These are phyloP conservation scores for Euphorbia celastroides DNA, from an alignment of 441 rosid species.

Conservation along the genomic window DNA sequence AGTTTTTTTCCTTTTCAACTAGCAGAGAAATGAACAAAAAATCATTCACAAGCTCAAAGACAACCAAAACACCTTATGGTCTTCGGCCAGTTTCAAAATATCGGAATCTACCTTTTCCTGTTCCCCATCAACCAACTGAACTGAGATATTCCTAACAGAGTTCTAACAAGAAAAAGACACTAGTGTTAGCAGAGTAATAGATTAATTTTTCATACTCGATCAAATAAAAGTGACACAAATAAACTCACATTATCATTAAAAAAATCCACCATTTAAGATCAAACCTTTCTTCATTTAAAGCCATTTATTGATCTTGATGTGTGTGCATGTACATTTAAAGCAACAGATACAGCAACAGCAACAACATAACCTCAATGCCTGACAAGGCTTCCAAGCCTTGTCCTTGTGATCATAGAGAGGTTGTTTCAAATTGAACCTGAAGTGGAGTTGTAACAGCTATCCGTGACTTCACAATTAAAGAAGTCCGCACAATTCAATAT, in stretches of 20 bases:
- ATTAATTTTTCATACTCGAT: not conserved
- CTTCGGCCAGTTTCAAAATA: conserved; percentile 73
- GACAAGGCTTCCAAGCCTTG: too few relatives aligned
- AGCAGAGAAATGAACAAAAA: conserved; percentile 18
- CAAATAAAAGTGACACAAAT: conserved; percentile 7
- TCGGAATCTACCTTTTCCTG: conserved; percentile 71
- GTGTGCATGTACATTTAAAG: not conserved
- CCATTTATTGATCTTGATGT: not conserved
- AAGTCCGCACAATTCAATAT: too few relatives aligned
- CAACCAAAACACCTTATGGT: conserved; percentile 62
- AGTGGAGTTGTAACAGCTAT: too few relatives aligned
- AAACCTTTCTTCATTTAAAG: not conserved
- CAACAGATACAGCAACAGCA: too few relatives aligned
- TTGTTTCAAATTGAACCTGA: too few relatives aligned
- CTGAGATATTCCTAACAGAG: conserved; percentile 41
- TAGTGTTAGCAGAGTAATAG: conserved; percentile 7
- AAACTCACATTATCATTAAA: conserved; percentile 5
- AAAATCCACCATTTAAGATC: not conserved
- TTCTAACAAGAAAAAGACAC: conserved; percentile 36
- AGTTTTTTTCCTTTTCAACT: conserved; percentile 9
- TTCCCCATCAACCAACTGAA: conserved; percentile 67
- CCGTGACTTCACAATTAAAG: too few relatives aligned
- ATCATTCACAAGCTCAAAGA: conserved; percentile 21
- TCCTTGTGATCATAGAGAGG: too few relatives aligned
- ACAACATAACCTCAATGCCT: too few relatives aligned